These are phyloP conservation scores for Lathyrus aphaca DNA, from an alignment of 306 rosid genomes.

Conservation along the genomic window DNA sequence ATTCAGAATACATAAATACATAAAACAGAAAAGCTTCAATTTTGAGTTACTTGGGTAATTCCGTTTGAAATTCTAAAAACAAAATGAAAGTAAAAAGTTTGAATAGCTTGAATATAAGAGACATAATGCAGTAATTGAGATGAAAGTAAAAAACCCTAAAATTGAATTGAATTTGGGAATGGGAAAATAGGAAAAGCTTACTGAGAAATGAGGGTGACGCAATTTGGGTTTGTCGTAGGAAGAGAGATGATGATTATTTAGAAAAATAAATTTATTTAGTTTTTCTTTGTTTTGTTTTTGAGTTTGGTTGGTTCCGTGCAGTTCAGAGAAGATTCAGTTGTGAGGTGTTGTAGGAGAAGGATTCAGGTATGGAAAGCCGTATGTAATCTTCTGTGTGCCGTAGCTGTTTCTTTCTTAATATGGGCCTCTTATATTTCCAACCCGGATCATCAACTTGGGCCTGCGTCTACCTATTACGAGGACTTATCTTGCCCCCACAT, in stretches of 20 bases:
- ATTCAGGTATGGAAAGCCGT: neutral
- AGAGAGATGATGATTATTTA: conserved; percentile 28
- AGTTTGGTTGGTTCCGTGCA: neutral
- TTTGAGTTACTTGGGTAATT: conserved; percentile 8
- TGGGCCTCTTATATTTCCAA: neutral
- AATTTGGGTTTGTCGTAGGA: conserved; percentile 46
- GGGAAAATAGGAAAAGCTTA: conserved; percentile 43
- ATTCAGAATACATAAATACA: neutral
- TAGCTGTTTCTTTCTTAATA: neutral
- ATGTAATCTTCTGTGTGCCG: neutral
- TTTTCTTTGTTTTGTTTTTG: neutral
- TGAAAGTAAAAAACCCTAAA: conserved; percentile 40
- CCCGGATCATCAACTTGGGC: neutral
- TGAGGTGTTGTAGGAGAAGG: neutral
- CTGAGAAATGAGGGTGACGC: conserved; percentile 52
- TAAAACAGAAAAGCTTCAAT: neutral
- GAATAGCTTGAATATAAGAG: neutral
- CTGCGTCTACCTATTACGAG: neutral
- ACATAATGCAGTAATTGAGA: neutral
- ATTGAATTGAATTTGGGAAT: conserved; percentile 10
- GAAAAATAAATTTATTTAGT: neutral
- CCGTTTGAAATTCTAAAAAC: neutral
- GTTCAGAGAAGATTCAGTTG: conserved; percentile 11
- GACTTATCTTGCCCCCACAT: no score
- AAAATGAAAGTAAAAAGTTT: neutral